Conservation (phyloP, 2,329 filamentous ascomycete genomes). For the Aspergillus neotritici region DNA sequence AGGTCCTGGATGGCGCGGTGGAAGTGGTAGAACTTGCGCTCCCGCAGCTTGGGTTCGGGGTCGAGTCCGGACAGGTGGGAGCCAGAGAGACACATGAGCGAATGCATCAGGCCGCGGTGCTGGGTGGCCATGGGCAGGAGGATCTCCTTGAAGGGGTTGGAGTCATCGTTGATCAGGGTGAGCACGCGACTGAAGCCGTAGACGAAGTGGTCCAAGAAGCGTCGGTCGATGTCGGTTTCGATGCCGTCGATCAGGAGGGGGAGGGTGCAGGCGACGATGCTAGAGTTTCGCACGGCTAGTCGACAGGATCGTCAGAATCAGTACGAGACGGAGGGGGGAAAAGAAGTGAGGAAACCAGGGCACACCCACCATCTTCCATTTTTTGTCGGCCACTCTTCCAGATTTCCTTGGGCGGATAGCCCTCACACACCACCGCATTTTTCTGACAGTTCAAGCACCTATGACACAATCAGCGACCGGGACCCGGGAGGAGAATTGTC, state of each 20-base stretch:
- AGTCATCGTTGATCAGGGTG: constrained; percentile 72
- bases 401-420: constrained; percentile 77
- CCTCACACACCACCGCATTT: constrained; percentile 86
- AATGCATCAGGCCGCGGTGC: constrained; percentile 83
- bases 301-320: constrained; percentile 4
- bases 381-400: constrained; percentile 83
- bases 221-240: constrained; percentile 70
- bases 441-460: constrained; percentile 74
- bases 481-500: constrained; percentile 9
- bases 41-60: constrained; percentile 46
- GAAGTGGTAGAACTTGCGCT: constrained; percentile 53
- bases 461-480: neutral
- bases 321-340: neutral
- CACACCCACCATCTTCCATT: constrained; percentile 55
- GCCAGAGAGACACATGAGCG: constrained; percentile 74
- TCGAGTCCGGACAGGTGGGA: constrained; percentile 60
- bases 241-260: constrained; percentile 69
- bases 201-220: constrained; percentile 79
- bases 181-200: constrained; percentile 72
- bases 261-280: constrained; percentile 39
- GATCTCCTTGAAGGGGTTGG: constrained; percentile 81
- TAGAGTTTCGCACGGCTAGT: constrained; percentile 27
- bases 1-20: constrained; percentile 38
- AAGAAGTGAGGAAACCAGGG: neutral
- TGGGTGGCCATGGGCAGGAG: constrained; percentile 74